These are phyloP conservation scores for Septoria linicola DNA, from an alignment of 2,329 filamentous ascomycete species.

Conservation along the genomic window DNA sequence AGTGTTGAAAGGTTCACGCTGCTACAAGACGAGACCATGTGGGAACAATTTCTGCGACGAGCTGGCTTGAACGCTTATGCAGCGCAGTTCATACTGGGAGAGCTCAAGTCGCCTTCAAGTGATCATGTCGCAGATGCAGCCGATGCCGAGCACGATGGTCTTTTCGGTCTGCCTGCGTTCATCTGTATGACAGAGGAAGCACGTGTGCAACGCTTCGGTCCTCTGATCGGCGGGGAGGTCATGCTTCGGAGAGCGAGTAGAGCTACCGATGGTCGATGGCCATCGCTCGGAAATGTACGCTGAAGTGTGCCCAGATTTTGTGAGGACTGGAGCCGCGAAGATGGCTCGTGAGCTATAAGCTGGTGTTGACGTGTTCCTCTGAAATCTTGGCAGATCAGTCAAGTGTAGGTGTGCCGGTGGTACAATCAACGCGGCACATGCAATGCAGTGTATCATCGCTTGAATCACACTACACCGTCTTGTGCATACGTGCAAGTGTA, in stretches of 20 bases:
- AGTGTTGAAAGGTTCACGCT: slow-evolving; percentile 28
- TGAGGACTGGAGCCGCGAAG: too few species aligned
- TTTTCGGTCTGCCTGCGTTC: slow-evolving; percentile 53
- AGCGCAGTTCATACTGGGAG: slow-evolving; percentile 62
- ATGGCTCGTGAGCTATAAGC: too few species aligned
- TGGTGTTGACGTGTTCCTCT: too few species aligned
- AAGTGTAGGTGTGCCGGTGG: too few species aligned
- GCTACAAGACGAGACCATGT: slow-evolving; percentile 57
- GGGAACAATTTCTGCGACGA: slow-evolving; percentile 66
- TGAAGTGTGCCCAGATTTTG: background rate
- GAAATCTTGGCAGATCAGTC: too few species aligned
- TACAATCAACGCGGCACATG: too few species aligned
- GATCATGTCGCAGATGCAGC: background rate
- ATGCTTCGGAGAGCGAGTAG: slow-evolving; percentile 55
- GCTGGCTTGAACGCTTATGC: slow-evolving; percentile 70
- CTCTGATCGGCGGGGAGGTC: slow-evolving; percentile 54
- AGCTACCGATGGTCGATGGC: slow-evolving; percentile 49
- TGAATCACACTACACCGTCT: too few species aligned
- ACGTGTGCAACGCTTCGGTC: slow-evolving; percentile 52
- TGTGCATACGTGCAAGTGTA: too few species aligned
- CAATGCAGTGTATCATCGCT: too few species aligned
- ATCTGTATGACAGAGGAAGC: slow-evolving; percentile 56
- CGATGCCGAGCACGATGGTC: background rate
- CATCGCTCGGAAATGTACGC: slow-evolving; percentile 3
- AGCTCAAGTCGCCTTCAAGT: slow-evolving; percentile 39